These are phyloP conservation scores for Atractiella rhizophila DNA, from an alignment of 768 basidiomycete species.

Conservation along the genomic window DNA sequence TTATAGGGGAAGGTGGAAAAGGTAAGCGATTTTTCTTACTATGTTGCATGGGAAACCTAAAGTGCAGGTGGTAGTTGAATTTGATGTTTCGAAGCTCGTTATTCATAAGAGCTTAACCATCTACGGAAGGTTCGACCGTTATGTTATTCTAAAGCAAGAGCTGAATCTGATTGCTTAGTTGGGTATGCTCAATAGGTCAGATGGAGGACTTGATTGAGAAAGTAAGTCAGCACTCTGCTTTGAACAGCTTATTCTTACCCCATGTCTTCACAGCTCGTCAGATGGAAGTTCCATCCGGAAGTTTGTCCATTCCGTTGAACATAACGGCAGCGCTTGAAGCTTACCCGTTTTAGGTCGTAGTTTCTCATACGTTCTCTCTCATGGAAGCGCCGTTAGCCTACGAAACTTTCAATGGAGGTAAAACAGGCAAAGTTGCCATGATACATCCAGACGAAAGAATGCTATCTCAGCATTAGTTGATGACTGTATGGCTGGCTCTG, in stretches of 20 bases:
- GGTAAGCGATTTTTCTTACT: background rate
- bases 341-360: too few species aligned
- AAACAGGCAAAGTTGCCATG: slow-evolving; percentile 4
- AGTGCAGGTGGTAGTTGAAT: background rate
- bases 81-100: background rate
- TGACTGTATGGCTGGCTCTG: too few species aligned
- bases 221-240: slow-evolving; percentile 2
- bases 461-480: background rate
- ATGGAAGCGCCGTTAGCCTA: background rate
- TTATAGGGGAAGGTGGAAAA: slow-evolving; percentile 2
- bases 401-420: slow-evolving; percentile 1
- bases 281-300: slow-evolving; percentile 4
- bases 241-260: too few species aligned
- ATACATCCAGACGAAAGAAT: background rate
- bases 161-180: too few species aligned
- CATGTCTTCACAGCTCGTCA: slow-evolving; percentile 3
- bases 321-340: too few species aligned
- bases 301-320: too few species aligned
- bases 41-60: background rate
- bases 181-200: too few species aligned
- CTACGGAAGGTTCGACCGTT: background rate
- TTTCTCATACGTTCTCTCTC: slow-evolving; percentile 1
- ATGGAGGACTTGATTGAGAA: slow-evolving; percentile 3
- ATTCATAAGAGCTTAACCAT: slow-evolving; percentile 4
- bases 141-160: too few species aligned